Percentiles rank a stretch among this genome's conserved stretches.
Conservation (phyloP, 495 filamentous ascomycete genomes). For the Monascus purpureus region DNA sequence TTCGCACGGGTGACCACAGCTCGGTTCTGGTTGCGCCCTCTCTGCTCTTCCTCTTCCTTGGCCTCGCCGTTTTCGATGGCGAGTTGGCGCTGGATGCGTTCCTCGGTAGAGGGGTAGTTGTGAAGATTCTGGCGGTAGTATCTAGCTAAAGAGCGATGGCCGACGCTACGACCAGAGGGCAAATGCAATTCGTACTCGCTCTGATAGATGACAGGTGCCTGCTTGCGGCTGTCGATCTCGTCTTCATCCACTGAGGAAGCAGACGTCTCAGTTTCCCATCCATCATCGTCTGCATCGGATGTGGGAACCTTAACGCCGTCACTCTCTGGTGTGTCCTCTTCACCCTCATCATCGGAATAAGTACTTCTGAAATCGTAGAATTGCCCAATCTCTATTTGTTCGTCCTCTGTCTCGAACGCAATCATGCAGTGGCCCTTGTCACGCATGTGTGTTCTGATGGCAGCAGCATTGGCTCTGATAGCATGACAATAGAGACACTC, state of each 20-base stretch:
- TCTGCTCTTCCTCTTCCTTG: slow-evolving; percentile 23
- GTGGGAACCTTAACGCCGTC: slow-evolving; percentile 25
- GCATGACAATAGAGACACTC: slow-evolving; percentile 80
- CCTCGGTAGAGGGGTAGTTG: slow-evolving; percentile 57
- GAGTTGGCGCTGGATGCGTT: slow-evolving; percentile 34
- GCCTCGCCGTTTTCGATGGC: slow-evolving; percentile 37
- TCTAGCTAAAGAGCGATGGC: slow-evolving; percentile 69
- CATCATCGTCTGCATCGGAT: slow-evolving; percentile 41
- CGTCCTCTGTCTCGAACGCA: slow-evolving; percentile 74
- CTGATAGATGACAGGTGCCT: slow-evolving; percentile 57
- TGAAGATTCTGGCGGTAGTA: slow-evolving; percentile 92
- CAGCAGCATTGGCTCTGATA: slow-evolving; percentile 53
- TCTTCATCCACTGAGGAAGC: slow-evolving; percentile 60
- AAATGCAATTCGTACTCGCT: slow-evolving; percentile 89
- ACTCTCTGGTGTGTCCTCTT: slow-evolving; percentile 14
- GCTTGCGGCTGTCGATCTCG: slow-evolving; percentile 27
- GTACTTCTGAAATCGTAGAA: slow-evolving; percentile 96
- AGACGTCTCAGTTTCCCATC: slow-evolving; percentile 89
- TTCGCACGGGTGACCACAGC: slow-evolving; percentile 52
- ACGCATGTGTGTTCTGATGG: slow-evolving; percentile 87
- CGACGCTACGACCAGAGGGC: slow-evolving; percentile 79
- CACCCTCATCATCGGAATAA: slow-evolving; percentile 61
- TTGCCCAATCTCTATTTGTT: slow-evolving; percentile 91
- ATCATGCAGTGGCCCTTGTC: slow-evolving; percentile 96
- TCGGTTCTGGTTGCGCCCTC: slow-evolving; percentile 36